Conservation (phyloP, 805 yeast genomes). For the Candida peoriensis region DNA sequence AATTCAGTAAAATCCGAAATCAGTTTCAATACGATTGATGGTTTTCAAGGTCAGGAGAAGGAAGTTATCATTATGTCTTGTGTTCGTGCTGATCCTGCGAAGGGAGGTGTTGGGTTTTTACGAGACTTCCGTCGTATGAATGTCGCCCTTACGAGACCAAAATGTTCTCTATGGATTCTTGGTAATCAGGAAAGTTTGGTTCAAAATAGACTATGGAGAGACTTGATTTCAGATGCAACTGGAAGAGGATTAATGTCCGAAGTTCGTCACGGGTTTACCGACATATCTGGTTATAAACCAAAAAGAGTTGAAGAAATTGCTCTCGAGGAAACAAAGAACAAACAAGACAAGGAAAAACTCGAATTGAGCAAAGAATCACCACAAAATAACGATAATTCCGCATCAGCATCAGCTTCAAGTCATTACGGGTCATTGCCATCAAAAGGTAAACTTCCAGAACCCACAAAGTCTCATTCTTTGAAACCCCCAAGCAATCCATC, state of each 20-base stretch:
- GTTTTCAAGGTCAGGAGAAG: conserved; percentile 97
- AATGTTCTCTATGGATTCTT: conserved; percentile 85
- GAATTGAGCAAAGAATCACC: no score
- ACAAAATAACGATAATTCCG: no score
- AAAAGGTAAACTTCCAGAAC: neutral
- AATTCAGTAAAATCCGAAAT: conserved; percentile 54
- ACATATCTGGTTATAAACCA: neutral
- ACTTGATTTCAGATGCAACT: conserved; percentile 62
- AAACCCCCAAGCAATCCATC: no score
- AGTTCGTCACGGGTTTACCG: conserved; percentile 17
- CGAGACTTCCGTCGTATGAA: conserved; percentile 93
- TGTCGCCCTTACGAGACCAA: conserved; percentile 93
- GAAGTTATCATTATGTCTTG: conserved; percentile 91
- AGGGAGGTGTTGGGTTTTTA: conserved; percentile 72
- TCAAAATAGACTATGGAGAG: conserved; percentile 67
- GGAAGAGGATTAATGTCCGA: conserved; percentile 30
- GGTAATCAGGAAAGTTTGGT: conserved; percentile 70
- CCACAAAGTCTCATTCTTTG: no score
- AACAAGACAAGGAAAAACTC: neutral
- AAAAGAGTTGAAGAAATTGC: no score
- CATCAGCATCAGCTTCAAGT: neutral
- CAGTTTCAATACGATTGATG: conserved; percentile 94
- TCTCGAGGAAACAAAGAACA: neutral
- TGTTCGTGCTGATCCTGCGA: conserved; percentile 76
- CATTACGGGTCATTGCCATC: neutral